Conservation (phyloP, 2,329 filamentous ascomycete species). For the Fonsecaea pedrosoi region DNA sequence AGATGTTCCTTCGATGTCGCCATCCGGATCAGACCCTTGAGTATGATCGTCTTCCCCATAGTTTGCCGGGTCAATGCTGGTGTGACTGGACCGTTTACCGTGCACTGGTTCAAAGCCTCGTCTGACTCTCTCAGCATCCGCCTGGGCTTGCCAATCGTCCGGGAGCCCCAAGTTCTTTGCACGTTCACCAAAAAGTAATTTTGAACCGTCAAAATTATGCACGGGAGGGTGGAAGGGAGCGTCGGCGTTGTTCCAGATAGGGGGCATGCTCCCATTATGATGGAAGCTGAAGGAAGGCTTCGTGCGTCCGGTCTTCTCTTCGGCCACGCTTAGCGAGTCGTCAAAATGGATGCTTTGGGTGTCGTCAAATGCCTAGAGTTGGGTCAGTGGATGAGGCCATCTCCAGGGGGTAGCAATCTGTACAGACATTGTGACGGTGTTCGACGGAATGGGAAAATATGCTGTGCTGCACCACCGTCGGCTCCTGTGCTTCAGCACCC, state of each 20-base stretch:
- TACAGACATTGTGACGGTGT: constrained; percentile 4
- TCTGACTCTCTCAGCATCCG: constrained; percentile 26
- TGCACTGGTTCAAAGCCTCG: constrained; percentile 24
- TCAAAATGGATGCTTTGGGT: constrained; percentile 37
- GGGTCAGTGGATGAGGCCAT: background rate
- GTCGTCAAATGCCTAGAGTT: constrained; percentile 33
- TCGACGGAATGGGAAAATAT: constrained; percentile 4
- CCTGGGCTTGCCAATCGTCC: constrained; percentile 21
- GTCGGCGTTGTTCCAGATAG: background rate
- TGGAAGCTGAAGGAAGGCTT: constrained; percentile 2
- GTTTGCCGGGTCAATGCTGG: background rate
- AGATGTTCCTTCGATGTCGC: constrained; percentile 18
- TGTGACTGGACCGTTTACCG: constrained; percentile 8
- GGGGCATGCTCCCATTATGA: constrained; percentile 3
- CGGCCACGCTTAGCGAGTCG: constrained; percentile 29
- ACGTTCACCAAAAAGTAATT: background rate
- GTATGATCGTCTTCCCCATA: constrained; percentile 10
- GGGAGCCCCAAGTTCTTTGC: background rate
- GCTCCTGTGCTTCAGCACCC: constrained; percentile 2
- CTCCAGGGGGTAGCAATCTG: background rate
- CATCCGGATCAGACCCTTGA: constrained; percentile 30
- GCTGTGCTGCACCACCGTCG: constrained; percentile 3
- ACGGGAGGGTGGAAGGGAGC: background rate
- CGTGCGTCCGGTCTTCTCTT: constrained; percentile 13
- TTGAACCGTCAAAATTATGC: background rate